These are phyloP conservation scores for Colletotrichum filicis DNA, from an alignment of 2,329 filamentous ascomycete genomes.

Conservation along the genomic window DNA sequence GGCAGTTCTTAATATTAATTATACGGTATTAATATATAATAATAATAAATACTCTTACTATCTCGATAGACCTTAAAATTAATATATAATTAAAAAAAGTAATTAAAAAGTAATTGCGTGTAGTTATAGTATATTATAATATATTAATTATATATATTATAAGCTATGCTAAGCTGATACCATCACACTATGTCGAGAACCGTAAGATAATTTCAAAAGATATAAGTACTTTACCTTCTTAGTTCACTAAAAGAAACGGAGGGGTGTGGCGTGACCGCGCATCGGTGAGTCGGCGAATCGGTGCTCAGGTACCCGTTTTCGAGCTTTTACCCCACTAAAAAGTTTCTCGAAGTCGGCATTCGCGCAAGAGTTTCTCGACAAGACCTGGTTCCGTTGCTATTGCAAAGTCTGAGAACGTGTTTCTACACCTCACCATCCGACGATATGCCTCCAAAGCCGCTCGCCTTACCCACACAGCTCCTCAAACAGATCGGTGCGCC, in stretches of 20 bases:
- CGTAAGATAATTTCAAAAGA: no score
- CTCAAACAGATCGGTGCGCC: conserved; percentile 53
- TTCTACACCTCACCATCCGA: neutral
- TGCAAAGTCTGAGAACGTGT: neutral
- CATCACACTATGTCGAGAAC: no score
- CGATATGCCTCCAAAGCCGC: conserved; percentile 47
- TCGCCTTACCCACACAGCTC: conserved; percentile 55
- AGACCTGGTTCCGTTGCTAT: neutral
- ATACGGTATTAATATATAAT: no score
- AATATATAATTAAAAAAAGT: no score
- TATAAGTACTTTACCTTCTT: neutral
- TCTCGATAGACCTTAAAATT: no score
- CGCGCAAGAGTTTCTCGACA: neutral
- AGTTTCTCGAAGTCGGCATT: conserved; percentile 2
- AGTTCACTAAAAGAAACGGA: neutral
- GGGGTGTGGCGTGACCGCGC: neutral
- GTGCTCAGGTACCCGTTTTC: neutral
- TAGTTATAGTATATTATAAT: no score
- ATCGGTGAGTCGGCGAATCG: neutral
- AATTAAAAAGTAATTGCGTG: no score
- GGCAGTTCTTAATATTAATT: no score
- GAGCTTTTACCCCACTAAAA: conserved; percentile 4
- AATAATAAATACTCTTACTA: no score
- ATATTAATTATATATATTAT: no score
- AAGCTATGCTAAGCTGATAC: no score